These are phyloP conservation scores for Silene conica DNA, from an alignment of 148 eudicot species.

Conservation along the genomic window DNA sequence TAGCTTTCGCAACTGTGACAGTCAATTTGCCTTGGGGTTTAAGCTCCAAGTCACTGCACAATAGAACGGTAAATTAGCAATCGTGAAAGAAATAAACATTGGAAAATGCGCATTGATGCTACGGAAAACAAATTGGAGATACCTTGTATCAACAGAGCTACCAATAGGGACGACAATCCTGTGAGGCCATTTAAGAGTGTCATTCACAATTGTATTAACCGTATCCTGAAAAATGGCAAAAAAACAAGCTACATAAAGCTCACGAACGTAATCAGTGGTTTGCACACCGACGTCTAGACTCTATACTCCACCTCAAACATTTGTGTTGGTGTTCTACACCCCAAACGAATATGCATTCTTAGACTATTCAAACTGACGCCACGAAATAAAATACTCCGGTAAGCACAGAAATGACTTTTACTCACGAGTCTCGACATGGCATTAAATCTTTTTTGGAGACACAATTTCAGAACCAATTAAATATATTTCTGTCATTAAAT, in stretches of 20 bases:
- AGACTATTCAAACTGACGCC: too few species aligned
- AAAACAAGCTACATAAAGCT: neutral
- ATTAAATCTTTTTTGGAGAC: too few species aligned
- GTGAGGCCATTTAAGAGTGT: conserved; percentile 97
- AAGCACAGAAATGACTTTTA: too few species aligned
- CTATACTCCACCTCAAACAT: too few species aligned
- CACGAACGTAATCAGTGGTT: neutral
- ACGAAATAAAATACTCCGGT: too few species aligned
- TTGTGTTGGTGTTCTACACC: too few species aligned
- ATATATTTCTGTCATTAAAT: too few species aligned
- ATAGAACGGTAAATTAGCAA: conserved; percentile 1
- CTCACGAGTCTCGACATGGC: too few species aligned
- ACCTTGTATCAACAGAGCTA: conserved; percentile 77
- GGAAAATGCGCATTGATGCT: neutral
- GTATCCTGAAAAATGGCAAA: conserved; percentile 28
- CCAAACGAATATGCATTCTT: too few species aligned
- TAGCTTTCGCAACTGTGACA: conserved; percentile 77
- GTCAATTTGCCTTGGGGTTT: conserved; percentile 87
- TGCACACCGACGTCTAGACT: neutral
- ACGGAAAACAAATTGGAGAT: conserved; percentile 6
- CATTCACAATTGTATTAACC: conserved; percentile 72
- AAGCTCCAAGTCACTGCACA: conserved; percentile 94
- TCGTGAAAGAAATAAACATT: neutral
- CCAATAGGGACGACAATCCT: conserved; percentile 97
- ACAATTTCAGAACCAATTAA: too few species aligned